phyloP scores from a whole-genome alignment of 2,329 filamentous ascomycete genomes.

The Xylariaceae sp. region DNA sequence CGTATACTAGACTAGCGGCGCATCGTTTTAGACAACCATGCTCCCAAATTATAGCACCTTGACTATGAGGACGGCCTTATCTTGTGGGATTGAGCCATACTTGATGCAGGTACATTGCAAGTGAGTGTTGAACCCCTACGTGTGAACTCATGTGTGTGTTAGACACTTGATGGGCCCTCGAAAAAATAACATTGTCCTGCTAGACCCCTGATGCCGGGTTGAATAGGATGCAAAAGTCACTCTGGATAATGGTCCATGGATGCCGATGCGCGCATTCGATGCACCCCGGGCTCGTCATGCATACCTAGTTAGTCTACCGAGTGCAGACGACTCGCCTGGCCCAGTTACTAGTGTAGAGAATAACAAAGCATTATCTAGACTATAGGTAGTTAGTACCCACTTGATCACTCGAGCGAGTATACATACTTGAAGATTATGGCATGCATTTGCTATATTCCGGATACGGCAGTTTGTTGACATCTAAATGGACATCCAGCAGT shows the following conservation, averaged over 20 bases:
- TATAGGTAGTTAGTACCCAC: conserved; percentile 9
- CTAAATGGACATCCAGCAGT: neutral
- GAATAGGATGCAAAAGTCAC: neutral
- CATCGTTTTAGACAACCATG: too few species aligned
- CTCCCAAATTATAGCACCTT: too few species aligned
- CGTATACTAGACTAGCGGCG: too few species aligned
- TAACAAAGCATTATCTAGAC: conserved; percentile 18
- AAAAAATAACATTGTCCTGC: neutral
- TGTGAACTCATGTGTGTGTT: neutral
- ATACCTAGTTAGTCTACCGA: conserved; percentile 4
- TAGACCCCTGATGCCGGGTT: neutral
- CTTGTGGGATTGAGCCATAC: neutral
- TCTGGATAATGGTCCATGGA: neutral
- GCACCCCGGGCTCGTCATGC: conserved; percentile 13
- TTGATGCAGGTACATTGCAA: neutral
- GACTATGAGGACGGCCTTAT: too few species aligned
- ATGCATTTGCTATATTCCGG: conserved; percentile 15
- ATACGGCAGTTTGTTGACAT: conserved; percentile 25
- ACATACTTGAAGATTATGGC: too few species aligned
- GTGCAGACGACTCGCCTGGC: too few species aligned
- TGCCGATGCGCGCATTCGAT: neutral
- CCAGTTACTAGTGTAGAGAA: neutral
- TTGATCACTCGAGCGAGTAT: neutral
- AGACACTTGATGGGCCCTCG: neutral
- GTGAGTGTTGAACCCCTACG: neutral